Conservation (phyloP, 495 filamentous ascomycete genomes). For the Friedmanniomyces simplex region DNA sequence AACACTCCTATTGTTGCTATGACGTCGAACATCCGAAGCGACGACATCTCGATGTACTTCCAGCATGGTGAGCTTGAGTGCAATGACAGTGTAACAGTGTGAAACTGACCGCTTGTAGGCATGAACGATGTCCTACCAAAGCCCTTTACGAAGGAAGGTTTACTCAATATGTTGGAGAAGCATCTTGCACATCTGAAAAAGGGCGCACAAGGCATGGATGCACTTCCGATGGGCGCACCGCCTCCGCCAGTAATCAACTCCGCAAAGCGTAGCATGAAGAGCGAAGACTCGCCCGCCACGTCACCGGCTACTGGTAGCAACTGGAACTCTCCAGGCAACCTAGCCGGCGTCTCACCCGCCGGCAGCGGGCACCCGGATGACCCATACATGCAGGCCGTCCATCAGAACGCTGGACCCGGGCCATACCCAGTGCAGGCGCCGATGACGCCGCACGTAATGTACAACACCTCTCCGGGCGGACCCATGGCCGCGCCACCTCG, state of each 20-base stretch:
- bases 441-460: conserved; percentile 27
- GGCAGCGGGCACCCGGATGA: conserved; percentile 31
- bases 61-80: conserved; percentile 62
- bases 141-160: conserved; percentile 91
- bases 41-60: conserved; percentile 96
- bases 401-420: conserved; percentile 4
- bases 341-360: conserved; percentile 30
- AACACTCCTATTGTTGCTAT: conserved; percentile 90
- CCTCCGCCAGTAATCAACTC: conserved; percentile 38
- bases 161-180: conserved; percentile 81
- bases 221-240: conserved; percentile 23
- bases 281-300: conserved; percentile 69
- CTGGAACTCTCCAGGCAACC: conserved; percentile 41
- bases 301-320: conserved; percentile 37
- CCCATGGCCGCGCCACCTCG: conserved; percentile 38
- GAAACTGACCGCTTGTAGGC: conserved; percentile 41
- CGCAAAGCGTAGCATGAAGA: conserved; percentile 56
- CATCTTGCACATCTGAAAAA: conserved; percentile 71
- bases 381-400: conserved; percentile 29
- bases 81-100: not conserved
- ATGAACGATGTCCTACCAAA: conserved; percentile 98
- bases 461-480: conserved; percentile 40
- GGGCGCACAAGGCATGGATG: conserved; percentile 38
- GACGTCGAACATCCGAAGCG: conserved; percentile 95
- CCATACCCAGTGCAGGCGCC: conserved; percentile 14